Base-by-base conservation (phyloP, 441 rosid species). In the Geranium incanum region DNA sequence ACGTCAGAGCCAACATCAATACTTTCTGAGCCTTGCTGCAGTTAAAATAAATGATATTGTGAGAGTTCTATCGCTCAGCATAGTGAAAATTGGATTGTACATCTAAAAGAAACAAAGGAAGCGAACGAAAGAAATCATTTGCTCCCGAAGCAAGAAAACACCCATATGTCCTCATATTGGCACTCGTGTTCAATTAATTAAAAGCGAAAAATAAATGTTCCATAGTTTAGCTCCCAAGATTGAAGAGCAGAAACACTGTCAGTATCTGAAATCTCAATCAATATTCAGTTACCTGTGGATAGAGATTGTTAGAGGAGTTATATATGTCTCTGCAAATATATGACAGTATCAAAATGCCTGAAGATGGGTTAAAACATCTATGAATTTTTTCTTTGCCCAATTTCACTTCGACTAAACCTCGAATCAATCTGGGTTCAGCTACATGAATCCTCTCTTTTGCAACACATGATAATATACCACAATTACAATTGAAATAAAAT, bases 1-100 rank as follows among this genome's bases (percentile, higher is more conserved):
- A 92, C 92, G 33, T 90, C 85, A 78, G 96, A 92, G 74, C 94
- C 94, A 3, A 88, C 97, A 73, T 84, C 88, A 70, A 94, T 90
- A 73, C 88, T 94, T 60, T 86, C 91, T 1, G 94, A 86, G 79
- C 84, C 97, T 97, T 92, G 87, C 66, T 23, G n/a, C 66, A 12
- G 66, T 23, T 28, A 63, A 63, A 21, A 59, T 7, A 16, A 59
- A 18, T 16, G 28, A 60, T 60, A 60, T 19, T 19, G 8, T 6
- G 33, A 60, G 36, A 60, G 65, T 60, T 60, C 5, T 60, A 60
- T n/a, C 18, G 65, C 21, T 60, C 33, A 60, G 65, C 8, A 13
- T 21, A 60, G 3, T 60, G 65, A 60, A 60, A 60, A 8, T 9
- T 2, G 36, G 13, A 19, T 57, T 18, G 15, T 9, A 55, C 62